A percentile compares a stretch with the other conserved stretches of the same genome.
phyloP scores from a whole-genome alignment of 208 protist genomes.

The Trypanosoma grayi region DNA sequence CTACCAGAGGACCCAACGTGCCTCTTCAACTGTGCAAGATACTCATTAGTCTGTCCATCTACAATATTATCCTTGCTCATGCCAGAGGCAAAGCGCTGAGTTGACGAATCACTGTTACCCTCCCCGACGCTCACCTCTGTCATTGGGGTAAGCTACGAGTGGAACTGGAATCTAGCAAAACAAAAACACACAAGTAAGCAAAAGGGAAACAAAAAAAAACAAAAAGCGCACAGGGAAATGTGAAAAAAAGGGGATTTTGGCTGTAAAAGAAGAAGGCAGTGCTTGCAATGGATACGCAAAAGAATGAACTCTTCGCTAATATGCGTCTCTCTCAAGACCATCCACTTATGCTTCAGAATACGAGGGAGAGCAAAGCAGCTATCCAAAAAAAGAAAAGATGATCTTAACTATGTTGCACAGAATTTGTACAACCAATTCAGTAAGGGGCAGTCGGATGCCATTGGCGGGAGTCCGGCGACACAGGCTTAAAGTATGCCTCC shows the following conservation, averaged over 20 bases:
- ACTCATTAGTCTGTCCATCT: background rate
- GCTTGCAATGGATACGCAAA: no score
- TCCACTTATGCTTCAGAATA: no score
- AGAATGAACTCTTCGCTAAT: no score
- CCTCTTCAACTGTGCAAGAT: background rate
- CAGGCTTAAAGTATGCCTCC: conserved; percentile 33
- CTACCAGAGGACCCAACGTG: no score
- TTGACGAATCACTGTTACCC: background rate
- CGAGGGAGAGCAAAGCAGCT: background rate
- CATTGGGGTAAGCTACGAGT: background rate
- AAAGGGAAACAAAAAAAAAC: conserved; percentile 7
- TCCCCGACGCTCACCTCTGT: conserved; percentile 2
- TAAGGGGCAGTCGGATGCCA: conserved; percentile 49
- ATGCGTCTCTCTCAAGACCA: no score
- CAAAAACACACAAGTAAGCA: conserved; percentile 2
- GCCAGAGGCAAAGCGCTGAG: background rate
- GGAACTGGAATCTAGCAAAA: background rate
- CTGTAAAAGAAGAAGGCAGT: conserved; percentile 1
- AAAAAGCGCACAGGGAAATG: background rate
- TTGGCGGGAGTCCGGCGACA: conserved; percentile 19
- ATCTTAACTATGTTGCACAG: background rate
- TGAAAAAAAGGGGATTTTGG: no score
- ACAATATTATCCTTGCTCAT: background rate
- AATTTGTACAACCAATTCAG: conserved; percentile 1
- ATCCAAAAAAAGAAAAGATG: conserved; percentile 7